phyloP scores from a whole-genome alignment of 768 basidiomycete genomes.

The Rhizopogon salebrosus region DNA sequence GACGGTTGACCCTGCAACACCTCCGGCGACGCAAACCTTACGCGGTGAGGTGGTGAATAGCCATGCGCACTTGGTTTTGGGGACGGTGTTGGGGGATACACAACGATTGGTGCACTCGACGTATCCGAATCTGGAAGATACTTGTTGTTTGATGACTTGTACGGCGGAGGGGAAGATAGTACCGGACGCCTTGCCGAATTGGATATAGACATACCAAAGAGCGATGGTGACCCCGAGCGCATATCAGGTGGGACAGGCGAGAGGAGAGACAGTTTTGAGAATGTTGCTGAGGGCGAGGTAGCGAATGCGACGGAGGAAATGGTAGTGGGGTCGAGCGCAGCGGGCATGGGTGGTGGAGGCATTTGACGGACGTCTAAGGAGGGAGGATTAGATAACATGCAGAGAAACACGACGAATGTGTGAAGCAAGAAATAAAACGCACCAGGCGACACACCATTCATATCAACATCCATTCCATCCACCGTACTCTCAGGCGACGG shows the following conservation, averaged over 20 bases:
- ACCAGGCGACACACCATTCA: slow-evolving; percentile 18
- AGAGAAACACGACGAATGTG: background rate
- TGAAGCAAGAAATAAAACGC: slow-evolving; percentile 3
- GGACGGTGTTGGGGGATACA: background rate
- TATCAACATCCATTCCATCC: slow-evolving; percentile 15
- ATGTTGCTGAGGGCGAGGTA: slow-evolving; percentile 42
- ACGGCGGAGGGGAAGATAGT: slow-evolving; percentile 8
- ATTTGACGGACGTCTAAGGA: slow-evolving; percentile 34
- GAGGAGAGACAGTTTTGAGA: slow-evolving; percentile 48
- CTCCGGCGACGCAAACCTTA: slow-evolving; percentile 29
- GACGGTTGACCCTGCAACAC: slow-evolving; percentile 11
- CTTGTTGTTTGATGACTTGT: slow-evolving; percentile 16
- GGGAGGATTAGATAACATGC: background rate
- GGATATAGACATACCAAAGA: slow-evolving; percentile 5
- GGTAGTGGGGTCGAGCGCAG: slow-evolving; percentile 36
- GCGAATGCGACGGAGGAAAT: slow-evolving; percentile 22
- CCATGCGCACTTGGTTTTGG: background rate
- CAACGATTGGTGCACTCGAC: background rate
- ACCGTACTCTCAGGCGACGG: slow-evolving; percentile 1
- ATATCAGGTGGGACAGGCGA: slow-evolving; percentile 21
- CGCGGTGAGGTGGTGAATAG: slow-evolving; percentile 11
- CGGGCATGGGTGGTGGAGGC: slow-evolving; percentile 51
- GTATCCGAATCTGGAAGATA: background rate
- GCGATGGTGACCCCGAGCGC: slow-evolving; percentile 3
- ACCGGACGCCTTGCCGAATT: slow-evolving; percentile 8